Evolutionary conservation across 208 protist species (phyloP).

Genomic region (Leishmania lainsoni): DNA sequence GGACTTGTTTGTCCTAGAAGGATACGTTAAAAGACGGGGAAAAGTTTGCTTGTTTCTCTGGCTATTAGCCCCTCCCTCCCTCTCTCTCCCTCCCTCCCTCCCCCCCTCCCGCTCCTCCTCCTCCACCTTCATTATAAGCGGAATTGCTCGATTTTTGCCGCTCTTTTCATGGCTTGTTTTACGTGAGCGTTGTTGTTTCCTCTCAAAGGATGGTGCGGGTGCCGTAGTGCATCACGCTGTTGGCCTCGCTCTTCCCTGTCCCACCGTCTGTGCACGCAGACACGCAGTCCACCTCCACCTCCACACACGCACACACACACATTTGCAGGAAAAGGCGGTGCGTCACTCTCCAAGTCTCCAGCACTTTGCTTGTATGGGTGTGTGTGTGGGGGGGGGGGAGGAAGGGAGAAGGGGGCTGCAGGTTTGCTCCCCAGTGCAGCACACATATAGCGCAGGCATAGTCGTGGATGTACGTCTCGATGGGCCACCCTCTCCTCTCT

Average conservation of each 20-base stretch:
- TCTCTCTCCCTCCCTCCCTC: background rate
- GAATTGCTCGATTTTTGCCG: background rate
- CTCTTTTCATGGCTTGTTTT: background rate
- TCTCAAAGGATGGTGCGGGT: background rate
- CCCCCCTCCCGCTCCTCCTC: no score
- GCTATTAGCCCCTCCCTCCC: background rate
- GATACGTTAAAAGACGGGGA: background rate
- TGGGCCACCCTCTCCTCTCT: background rate
- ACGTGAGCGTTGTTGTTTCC: background rate
- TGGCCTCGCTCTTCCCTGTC: background rate
- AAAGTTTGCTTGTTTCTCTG: background rate
- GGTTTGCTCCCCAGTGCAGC: background rate
- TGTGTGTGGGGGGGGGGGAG: no score
- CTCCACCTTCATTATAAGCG: no score
- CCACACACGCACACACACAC: background rate
- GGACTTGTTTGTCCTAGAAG: background rate
- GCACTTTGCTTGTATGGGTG: background rate
- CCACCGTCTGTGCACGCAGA: background rate
- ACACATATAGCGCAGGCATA: background rate
- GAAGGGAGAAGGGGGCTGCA: background rate
- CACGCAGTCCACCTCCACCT: background rate
- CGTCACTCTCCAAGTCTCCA: background rate
- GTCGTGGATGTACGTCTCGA: background rate
- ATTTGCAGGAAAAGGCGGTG: background rate
- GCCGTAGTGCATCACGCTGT: background rate